phyloP scores from a whole-genome alignment of 2,329 filamentous ascomycete species.

The Colletotrichum tropicale region DNA sequence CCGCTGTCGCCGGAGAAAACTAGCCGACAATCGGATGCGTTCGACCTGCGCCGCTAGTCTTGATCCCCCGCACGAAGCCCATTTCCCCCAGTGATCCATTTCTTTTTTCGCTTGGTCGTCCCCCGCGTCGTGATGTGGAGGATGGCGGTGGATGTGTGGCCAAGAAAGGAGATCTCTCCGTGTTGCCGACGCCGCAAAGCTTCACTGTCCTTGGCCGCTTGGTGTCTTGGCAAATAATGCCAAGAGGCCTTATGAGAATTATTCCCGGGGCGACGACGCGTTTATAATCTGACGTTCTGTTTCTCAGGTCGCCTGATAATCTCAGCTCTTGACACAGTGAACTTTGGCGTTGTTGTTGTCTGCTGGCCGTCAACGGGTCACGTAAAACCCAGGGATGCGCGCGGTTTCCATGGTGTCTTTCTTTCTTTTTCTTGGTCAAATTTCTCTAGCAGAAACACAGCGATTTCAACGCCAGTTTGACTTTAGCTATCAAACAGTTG shows the following conservation, averaged over 20 bases:
- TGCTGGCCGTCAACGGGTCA: neutral
- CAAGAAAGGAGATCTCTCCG: constrained; percentile 3
- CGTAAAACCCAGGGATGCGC: neutral
- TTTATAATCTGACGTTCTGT: neutral
- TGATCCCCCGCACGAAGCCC: neutral
- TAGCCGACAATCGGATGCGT: neutral
- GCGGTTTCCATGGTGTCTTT: neutral
- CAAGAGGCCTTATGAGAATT: neutral
- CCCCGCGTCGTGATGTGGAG: neutral
- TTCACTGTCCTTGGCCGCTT: constrained; percentile 3
- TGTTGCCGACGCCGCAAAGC: constrained; percentile 7
- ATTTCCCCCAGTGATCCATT: constrained; percentile 12
- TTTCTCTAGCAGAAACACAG: neutral
- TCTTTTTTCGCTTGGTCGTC: neutral
- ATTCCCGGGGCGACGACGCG: neutral
- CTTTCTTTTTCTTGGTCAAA: neutral
- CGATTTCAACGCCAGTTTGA: neutral
- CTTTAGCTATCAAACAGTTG: neutral
- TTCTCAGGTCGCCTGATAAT: neutral
- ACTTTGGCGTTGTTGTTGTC: neutral
- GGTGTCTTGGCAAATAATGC: neutral
- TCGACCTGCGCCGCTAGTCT: neutral
- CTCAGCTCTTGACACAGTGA: neutral
- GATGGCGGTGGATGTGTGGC: neutral
- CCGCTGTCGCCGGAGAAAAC: constrained; percentile 8